A percentile compares a stretch with the other conserved stretches of the same genome.
These are phyloP conservation scores for Fusarium cyanostomum DNA, from an alignment of 2,329 filamentous ascomycete species.

Conservation along the genomic window DNA sequence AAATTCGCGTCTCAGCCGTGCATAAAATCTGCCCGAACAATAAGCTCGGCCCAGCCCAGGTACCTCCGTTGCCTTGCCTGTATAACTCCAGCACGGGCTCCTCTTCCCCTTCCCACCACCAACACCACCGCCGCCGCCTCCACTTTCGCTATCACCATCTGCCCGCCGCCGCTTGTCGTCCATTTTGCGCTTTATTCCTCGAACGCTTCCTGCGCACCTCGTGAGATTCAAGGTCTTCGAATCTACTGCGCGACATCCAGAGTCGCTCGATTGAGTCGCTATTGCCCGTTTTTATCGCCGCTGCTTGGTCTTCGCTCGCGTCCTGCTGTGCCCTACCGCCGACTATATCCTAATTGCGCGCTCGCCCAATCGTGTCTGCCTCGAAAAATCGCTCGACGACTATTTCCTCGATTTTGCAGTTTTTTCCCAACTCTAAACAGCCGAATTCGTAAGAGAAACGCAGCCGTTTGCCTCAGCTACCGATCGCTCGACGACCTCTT, in stretches of 20 bases:
- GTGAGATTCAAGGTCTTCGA: slow-evolving; percentile 22
- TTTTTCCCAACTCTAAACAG: slow-evolving; percentile 3
- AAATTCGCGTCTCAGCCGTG: slow-evolving; percentile 46
- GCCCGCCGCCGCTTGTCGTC: slow-evolving; percentile 32
- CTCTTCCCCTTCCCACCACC: slow-evolving; percentile 32
- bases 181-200: slow-evolving; percentile 29
- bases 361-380: slow-evolving; percentile 14
- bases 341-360: slow-evolving; percentile 27
- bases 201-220: slow-evolving; percentile 28
- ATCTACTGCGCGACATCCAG: slow-evolving; percentile 20
- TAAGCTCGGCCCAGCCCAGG: slow-evolving; percentile 28
- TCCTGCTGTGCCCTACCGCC: slow-evolving; percentile 21
- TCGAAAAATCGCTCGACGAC: slow-evolving; percentile 17
- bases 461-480: slow-evolving; percentile 2
- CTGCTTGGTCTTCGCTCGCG: slow-evolving; percentile 14
- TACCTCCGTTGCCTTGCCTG: slow-evolving; percentile 34
- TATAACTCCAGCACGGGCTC: slow-evolving; percentile 33
- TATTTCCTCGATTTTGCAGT: slow-evolving; percentile 3
- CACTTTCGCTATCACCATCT: slow-evolving; percentile 33
- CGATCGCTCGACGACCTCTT: slow-evolving; percentile 9
- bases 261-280: slow-evolving; percentile 32
- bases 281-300: slow-evolving; percentile 3
- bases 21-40: slow-evolving; percentile 41
- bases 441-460: slow-evolving; percentile 4
- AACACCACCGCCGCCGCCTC: slow-evolving; percentile 8